Conservation (phyloP, 2,329 filamentous ascomycete genomes). For the Triangularia verruculosa region DNA sequence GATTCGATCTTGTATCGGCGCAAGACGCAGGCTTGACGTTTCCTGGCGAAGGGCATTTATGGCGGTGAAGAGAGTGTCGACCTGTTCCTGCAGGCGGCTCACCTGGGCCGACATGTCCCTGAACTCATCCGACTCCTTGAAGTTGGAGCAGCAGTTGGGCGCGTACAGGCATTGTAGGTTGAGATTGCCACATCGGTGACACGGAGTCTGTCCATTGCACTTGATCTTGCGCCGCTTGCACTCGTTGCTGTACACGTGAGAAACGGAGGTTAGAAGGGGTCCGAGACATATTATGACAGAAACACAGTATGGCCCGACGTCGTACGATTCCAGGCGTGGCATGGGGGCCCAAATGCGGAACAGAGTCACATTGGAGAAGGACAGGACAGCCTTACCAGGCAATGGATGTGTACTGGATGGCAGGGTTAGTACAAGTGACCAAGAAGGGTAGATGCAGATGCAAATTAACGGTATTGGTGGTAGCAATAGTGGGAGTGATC, state of each 20-base stretch:
- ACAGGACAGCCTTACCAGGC: constrained; percentile 53
- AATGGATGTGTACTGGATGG: constrained; percentile 56
- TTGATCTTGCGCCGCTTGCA: constrained; percentile 75
- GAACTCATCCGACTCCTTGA: constrained; percentile 92
- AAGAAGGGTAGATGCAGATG: background rate
- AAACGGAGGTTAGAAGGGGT: constrained; percentile 10
- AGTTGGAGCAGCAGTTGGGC: constrained; percentile 66
- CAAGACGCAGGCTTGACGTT: constrained; percentile 44
- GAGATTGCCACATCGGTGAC: constrained; percentile 66
- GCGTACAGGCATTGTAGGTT: constrained; percentile 64
- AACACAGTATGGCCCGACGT: constrained; percentile 1
- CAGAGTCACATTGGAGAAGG: background rate
- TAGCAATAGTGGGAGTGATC: background rate
- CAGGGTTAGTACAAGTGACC: constrained; percentile 3
- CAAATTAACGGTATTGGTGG: background rate
- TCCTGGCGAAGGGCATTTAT: constrained; percentile 65
- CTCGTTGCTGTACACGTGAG: constrained; percentile 53
- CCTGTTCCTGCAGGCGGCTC: constrained; percentile 74
- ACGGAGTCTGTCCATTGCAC: constrained; percentile 68
- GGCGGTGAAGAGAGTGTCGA: constrained; percentile 71
- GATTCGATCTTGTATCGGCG: constrained; percentile 43
- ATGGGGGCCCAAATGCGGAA: background rate
- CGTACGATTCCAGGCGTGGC: background rate
- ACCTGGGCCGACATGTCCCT: constrained; percentile 76
- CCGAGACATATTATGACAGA: background rate